phyloP scores from a whole-genome alignment of 106 monocot species.

The Vanilla planifolia region DNA sequence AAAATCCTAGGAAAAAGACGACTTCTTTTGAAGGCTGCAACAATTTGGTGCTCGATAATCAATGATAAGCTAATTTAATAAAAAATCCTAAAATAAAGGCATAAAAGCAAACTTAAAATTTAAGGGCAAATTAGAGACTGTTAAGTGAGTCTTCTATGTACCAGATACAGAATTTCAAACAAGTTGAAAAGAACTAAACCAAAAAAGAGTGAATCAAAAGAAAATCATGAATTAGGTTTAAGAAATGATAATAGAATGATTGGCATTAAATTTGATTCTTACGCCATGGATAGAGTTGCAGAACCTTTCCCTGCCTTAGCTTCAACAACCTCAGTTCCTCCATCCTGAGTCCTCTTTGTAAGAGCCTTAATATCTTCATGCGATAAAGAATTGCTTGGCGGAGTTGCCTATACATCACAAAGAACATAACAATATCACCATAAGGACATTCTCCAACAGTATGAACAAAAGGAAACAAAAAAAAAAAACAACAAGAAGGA shows the following conservation, averaged over 20 bases:
- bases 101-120: no score
- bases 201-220: background rate
- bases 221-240: background rate
- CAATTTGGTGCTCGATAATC: background rate
- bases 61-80: background rate
- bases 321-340: slow-evolving; percentile 96
- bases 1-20: no score
- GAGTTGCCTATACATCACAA: slow-evolving; percentile 63
- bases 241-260: background rate
- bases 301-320: slow-evolving; percentile 99
- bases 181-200: background rate
- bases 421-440: background rate
- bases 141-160: background rate
- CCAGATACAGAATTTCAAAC: no score
- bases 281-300: slow-evolving; percentile 99
- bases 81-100: background rate
- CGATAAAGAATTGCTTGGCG: slow-evolving; percentile 58
- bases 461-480: background rate
- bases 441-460: background rate
- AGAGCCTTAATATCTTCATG: slow-evolving; percentile 77
- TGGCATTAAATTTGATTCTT: slow-evolving; percentile 20
- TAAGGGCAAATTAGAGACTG: background rate
- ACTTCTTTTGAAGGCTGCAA: no score
- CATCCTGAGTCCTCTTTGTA: slow-evolving; percentile 97
- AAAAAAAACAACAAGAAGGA: background rate